These are phyloP conservation scores for Aspergillus leporis DNA, from an alignment of 495 filamentous ascomycete species.

Conservation along the genomic window DNA sequence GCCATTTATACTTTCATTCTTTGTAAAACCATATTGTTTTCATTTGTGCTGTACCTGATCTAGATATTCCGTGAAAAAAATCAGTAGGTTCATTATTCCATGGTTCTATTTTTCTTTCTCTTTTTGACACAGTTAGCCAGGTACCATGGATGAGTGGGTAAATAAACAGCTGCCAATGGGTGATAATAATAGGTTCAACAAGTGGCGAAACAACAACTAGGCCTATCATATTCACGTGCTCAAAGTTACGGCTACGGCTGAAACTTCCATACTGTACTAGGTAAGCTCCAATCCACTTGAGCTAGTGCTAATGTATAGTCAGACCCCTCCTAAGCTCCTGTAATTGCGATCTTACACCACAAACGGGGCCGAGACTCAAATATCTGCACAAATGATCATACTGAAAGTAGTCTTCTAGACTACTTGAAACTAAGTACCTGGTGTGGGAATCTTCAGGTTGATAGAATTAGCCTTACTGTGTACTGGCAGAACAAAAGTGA, in stretches of 20 bases:
- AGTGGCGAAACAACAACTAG: constrained; percentile 1
- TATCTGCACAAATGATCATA: background rate
- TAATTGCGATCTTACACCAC: constrained; percentile 8
- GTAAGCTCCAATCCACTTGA: background rate
- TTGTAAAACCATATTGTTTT: background rate
- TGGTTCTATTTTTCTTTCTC: constrained; percentile 2
- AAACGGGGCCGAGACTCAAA: background rate
- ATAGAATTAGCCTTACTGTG: background rate
- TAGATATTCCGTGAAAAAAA: background rate
- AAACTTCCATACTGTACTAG: background rate
- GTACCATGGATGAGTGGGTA: background rate
- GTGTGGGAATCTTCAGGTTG: background rate
- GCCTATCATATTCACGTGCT: background rate
- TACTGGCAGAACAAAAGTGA: background rate
- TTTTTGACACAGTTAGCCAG: background rate
- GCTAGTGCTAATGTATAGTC: background rate
- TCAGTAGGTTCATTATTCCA: background rate
- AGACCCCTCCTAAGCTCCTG: constrained; percentile 5
- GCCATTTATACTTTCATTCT: background rate
- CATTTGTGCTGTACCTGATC: background rate
- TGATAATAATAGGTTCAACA: background rate
- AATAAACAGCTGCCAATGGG: background rate
- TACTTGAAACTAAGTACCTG: background rate
- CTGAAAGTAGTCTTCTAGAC: background rate
- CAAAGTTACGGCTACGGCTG: background rate